A percentile compares a stretch with the other conserved stretches of the same genome.
These are phyloP conservation scores for Erodium maritimum DNA, from an alignment of 345 rosid species.

Conservation along the genomic window DNA sequence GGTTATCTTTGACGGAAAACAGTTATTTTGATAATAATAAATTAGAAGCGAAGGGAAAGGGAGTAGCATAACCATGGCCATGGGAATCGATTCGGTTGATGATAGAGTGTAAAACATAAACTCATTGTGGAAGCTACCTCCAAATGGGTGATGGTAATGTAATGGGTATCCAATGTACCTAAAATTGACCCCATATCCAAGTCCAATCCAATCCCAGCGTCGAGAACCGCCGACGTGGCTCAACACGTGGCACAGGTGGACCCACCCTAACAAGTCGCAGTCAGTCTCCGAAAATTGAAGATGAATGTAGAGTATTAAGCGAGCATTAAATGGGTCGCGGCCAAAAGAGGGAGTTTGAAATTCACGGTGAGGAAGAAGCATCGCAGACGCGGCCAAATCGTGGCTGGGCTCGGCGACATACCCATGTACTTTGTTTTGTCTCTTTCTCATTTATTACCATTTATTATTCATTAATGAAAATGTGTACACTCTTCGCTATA, in stretches of 20 bases:
- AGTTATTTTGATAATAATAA: too few species aligned
- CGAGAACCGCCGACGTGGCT: not conserved
- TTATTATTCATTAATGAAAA: not conserved
- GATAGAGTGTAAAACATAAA: not conserved
- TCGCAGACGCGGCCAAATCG: conserved; percentile 22
- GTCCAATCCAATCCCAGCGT: not conserved
- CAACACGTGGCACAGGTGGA: not conserved
- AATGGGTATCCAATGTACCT: not conserved
- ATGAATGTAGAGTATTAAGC: too few species aligned
- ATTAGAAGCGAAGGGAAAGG: too few species aligned
- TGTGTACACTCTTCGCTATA: not conserved
- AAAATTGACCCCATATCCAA: not conserved
- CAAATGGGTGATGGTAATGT: too few species aligned
- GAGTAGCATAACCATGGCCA: not conserved
- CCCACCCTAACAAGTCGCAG: not conserved
- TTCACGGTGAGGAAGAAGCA: conserved; percentile 14
- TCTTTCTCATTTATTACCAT: conserved; percentile 13
- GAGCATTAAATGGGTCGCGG: too few species aligned
- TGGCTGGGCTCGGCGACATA: not conserved
- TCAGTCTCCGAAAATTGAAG: too few species aligned
- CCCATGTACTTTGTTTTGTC: conserved; percentile 13
- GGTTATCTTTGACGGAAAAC: too few species aligned
- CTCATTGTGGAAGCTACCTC: not conserved
- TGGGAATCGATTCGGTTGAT: too few species aligned
- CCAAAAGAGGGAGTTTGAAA: not conserved